Base-by-base conservation (phyloP, 1,284 basidiomycete species). In the Cystodermella granulosa region DNA sequence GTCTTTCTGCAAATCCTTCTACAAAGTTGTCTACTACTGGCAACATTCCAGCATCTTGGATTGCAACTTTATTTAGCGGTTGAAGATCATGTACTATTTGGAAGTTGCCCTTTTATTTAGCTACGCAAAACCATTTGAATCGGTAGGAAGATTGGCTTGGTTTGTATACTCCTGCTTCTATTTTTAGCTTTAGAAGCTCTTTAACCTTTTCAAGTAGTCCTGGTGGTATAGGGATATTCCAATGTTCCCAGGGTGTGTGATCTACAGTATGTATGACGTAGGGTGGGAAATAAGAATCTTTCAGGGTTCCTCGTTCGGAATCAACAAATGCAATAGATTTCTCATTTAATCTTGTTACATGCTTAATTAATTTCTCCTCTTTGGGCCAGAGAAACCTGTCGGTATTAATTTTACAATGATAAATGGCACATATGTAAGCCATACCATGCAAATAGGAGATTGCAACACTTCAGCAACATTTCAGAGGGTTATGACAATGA, bases 11-110 rank as follows among this genome's bases (percentile, higher is more conserved):
- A 41, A 52, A 61, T 2, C 20, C 17, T 45, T 62, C 54, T 1
- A 55, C 60, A 21, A 53, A 48, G 1, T 56, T 38, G 13, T 63
- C 56, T 1, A 54, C 42, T 18, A 49, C 40, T 2, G 58, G 62
- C 1, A 52, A 48, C 2, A 57, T 16, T 0, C 37, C 53, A 4
- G 55, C 47, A 31, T 64, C 53, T 26, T 49, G 28, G 15, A 67
- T 61, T 0, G 59, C 61, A 14, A 66, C 55, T 15, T 39, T 42
- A 40, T 67, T 67, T 1, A 67, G 46, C 0, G 55, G 62, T 20
- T 60, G 51, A 0, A 65, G 48, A 39, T 57, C 53, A 38, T 64
- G 60, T 5, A 65, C 58, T 6, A 60, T 42, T 2, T 55, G 45
- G 1, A 63, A 39, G 1, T 38, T 51, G 0, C 53, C 52, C 22